Evolutionary conservation across 1,139 yeast species (phyloP), one percentile per base, ranked within the genome.

Genomic region (Taphrina flavorubra): DNA sequence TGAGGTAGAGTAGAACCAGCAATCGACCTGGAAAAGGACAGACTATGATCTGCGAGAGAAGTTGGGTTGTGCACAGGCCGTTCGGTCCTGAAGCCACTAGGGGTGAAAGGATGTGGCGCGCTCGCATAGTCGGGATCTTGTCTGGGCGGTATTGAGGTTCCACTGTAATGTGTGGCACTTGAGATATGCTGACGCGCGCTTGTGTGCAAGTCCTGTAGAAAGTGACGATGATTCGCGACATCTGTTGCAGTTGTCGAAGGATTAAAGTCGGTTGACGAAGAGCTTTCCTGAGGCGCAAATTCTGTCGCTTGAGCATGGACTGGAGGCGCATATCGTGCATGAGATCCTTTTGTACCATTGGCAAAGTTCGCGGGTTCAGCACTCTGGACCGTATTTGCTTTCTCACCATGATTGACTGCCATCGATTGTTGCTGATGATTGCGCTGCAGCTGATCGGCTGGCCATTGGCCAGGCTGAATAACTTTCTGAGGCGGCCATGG

Each of bases 11-110:
- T n/a, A 8, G 36, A 8, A 34, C 53, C 53, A 49, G 10, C 11
- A 8, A 20, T 34, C 20, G 31, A n/a, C n/a, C n/a, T 13, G 1
- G 31, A 6, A n/a, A 49, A 49, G 36, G 53, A 49, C 36, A 49
- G n/a, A 11, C 53, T 25, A 20, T 49, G 53, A 20, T 25, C 53
- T 8, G 53, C 53, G n/a, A 49, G 53, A 1, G 53, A 49, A 6
- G 36, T 49, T n/a, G 53, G 53, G n/a, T 49, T 49, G 53, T 49
- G 53, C 36, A n/a, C 31, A 7, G 20, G 36, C 8, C 36, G 53
- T 18, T 49, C 53, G 2, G 36, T 11, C 13, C 36, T 2, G 8
- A n/a, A 6, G 11, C 20, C 53, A 20, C n/a, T 49, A 34, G 36
- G n/a, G 8, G 1, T 49, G 53, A 49, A 49, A 49, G 53, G 53